phyloP scores from a whole-genome alignment of 148 eudicot species.

The Dianthus caryophyllus region DNA sequence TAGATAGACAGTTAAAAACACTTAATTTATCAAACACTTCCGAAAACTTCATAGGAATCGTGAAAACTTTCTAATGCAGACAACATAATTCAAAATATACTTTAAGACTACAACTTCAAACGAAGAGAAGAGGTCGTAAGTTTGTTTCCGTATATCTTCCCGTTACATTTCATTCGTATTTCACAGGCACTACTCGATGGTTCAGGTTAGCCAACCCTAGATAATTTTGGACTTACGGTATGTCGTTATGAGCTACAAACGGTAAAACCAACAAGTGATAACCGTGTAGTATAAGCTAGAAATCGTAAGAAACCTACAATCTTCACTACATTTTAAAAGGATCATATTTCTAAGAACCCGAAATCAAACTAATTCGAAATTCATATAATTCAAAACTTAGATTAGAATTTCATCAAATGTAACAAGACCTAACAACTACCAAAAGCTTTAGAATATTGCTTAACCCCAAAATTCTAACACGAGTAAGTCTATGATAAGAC shows the following conservation, averaged over 20 bases:
- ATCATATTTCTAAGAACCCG: neutral
- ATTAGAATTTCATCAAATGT: neutral
- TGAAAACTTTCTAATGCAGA: too few species aligned
- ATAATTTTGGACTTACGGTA: neutral
- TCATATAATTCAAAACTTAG: neutral
- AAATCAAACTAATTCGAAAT: neutral
- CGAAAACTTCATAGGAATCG: too few species aligned
- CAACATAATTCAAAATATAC: too few species aligned
- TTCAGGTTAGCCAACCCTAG: constrained; percentile 2
- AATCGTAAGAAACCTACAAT: neutral
- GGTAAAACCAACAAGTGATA: neutral
- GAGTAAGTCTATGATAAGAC: too few species aligned
- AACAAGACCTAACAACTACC: too few species aligned
- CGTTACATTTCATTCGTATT: too few species aligned
- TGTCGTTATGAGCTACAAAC: neutral
- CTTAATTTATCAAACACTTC: too few species aligned
- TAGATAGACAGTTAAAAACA: neutral
- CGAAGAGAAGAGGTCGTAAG: too few species aligned
- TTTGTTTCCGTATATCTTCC: too few species aligned
- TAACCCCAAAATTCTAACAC: too few species aligned
- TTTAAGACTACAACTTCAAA: too few species aligned
- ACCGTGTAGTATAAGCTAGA: neutral
- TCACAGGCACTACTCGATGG: neutral
- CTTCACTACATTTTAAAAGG: neutral
- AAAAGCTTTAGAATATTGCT: neutral